These are phyloP conservation scores for Prunus dulcis DNA, from an alignment of 306 rosid species.

Conservation along the genomic window DNA sequence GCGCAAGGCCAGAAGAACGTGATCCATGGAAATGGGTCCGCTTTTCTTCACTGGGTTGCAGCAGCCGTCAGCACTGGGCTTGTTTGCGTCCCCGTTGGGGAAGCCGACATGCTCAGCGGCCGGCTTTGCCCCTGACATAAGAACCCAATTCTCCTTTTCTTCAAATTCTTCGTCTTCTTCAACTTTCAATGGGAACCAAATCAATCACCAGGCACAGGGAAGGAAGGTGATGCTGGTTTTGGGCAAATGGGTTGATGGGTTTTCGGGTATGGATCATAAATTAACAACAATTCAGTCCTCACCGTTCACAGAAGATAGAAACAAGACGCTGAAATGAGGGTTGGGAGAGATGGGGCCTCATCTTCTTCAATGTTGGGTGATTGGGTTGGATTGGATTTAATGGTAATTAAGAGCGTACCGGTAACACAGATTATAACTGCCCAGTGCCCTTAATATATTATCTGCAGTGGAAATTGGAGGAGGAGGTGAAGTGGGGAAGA, in stretches of 20 bases:
- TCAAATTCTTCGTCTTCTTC: background rate
- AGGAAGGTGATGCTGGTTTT: background rate
- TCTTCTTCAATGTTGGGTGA: background rate
- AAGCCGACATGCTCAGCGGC: conserved; percentile 23
- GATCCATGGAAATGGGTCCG: conserved; percentile 80
- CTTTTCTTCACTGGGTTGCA: conserved; percentile 60
- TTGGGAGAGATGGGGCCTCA: background rate
- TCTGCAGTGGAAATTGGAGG: background rate
- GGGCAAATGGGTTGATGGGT: background rate
- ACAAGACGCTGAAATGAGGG: background rate
- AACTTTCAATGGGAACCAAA: background rate
- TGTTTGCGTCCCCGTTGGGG: conserved; percentile 9
- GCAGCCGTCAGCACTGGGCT: conserved; percentile 20
- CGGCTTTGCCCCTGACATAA: conserved; percentile 26
- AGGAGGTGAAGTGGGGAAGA: background rate
- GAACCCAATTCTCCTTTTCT: conserved; percentile 1
- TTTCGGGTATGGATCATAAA: background rate
- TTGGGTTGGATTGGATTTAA: background rate
- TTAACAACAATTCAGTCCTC: background rate
- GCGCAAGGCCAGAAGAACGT: conserved; percentile 71
- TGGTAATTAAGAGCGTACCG: background rate
- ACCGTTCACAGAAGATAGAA: background rate
- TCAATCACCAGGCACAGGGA: background rate
- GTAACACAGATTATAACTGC: background rate
- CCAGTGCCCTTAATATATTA: background rate